These are phyloP conservation scores for Diaporthe sp. DNA, from an alignment of 2,329 filamentous ascomycete species.

Conservation along the genomic window DNA sequence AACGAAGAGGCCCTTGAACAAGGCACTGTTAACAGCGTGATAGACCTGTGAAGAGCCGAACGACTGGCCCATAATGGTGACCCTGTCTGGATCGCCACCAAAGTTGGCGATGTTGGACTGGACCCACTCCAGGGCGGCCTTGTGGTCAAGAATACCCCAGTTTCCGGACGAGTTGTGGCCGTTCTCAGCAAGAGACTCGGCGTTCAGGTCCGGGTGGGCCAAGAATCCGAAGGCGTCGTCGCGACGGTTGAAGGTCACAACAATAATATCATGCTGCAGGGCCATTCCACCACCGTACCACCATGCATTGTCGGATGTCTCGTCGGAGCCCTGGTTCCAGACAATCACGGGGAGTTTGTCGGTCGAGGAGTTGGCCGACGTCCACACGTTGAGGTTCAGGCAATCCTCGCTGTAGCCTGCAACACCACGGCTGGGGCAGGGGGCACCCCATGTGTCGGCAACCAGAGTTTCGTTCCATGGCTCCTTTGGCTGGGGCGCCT, in stretches of 20 bases:
- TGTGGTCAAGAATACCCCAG: slow-evolving; percentile 40
- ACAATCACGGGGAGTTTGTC: slow-evolving; percentile 50
- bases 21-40: slow-evolving; percentile 49
- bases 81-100: slow-evolving; percentile 39
- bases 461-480: slow-evolving; percentile 44
- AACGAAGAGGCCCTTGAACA: slow-evolving; percentile 50
- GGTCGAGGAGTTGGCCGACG: slow-evolving; percentile 45
- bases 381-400: slow-evolving; percentile 53
- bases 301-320: slow-evolving; percentile 30
- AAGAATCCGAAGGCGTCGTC: slow-evolving; percentile 41
- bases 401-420: slow-evolving; percentile 49
- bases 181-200: slow-evolving; percentile 36
- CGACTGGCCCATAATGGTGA: slow-evolving; percentile 40
- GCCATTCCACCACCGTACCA: slow-evolving; percentile 40
- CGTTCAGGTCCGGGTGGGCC: slow-evolving; percentile 40
- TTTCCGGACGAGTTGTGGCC: slow-evolving; percentile 41
- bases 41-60: slow-evolving; percentile 49
- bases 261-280: slow-evolving; percentile 39
- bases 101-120: slow-evolving; percentile 39
- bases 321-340: slow-evolving; percentile 43
- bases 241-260: slow-evolving; percentile 40
- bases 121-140: slow-evolving; percentile 40
- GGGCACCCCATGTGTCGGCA: slow-evolving; percentile 41
- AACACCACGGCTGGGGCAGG: slow-evolving; percentile 26
- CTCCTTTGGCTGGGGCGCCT: slow-evolving; percentile 16